Evolutionary conservation across 2,329 filamentous ascomycete species (phyloP), one percentile per base, ranked within the genome.

Genomic region (Aspergillus ochraceus): DNA sequence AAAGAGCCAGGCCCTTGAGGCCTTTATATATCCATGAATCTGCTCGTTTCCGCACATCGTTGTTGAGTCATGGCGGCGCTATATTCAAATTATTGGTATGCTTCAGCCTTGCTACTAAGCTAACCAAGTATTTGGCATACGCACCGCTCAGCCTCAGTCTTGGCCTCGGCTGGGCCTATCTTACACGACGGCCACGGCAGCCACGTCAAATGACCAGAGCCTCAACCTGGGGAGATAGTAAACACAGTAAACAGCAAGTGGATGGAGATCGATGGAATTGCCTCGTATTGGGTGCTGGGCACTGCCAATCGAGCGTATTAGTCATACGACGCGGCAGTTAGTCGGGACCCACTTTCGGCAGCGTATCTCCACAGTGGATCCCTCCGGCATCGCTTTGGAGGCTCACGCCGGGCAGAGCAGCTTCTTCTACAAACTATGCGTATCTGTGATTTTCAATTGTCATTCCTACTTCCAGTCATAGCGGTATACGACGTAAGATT

Each of bases 261-360:
- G 36, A 19, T 24, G 11, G 3, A 32, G 8, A 39, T 6, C 14
- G 11, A 12, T 17, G 36, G 12, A 39, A 30, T 6, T 3, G 4
- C 11, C 26, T 55, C 49, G 29, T 54, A 53, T 63, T 51, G n/a
- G 10, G 8, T 45, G 55, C 45, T 12, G 46, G 32, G 30, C 29
- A 42, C 45, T 12, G 42, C 24, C 10, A 22, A 24, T 52, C 6
- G 30, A 54, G 60, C 64, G 62, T 66, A 66, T 66, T 66, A 58
- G n/a, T 66, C 63, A 66, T 66, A 66, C 64, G 64, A 53, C 53
- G n/a, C 29, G n/a, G 22, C 26, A 29, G 26, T n/a, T n/a, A n/a
- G n/a, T n/a, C n/a, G n/a, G n/a, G n/a, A 29, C 26, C 26, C 26
- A 29, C 26, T 29, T 29, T 29, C 8, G 42, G 30, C 9, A 32